phyloP scores from a whole-genome alignment of 225 moss, liverwort and hornwort genomes.

The Pseudoscleropodium purum region DNA sequence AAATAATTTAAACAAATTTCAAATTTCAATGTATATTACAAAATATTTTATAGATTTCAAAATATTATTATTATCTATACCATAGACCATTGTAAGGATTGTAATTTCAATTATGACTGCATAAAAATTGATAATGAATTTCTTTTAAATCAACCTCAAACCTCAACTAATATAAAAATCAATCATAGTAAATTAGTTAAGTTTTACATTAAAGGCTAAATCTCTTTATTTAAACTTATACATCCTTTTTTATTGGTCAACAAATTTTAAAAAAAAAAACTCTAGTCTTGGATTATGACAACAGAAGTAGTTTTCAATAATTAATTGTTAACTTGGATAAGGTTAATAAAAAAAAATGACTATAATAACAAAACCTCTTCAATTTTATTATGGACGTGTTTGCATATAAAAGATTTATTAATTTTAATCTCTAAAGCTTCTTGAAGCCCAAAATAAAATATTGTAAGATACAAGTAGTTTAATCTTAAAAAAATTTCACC shows the following conservation, averaged over 20 bases:
- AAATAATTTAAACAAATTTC: background rate
- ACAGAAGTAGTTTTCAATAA: background rate
- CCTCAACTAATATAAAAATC: background rate
- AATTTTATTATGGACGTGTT: background rate
- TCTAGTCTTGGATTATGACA: background rate
- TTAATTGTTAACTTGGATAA: background rate
- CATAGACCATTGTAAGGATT: background rate
- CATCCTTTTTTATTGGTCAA: too few species aligned
- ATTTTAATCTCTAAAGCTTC: background rate
- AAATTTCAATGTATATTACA: too few species aligned
- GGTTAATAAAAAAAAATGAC: background rate
- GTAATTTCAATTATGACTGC: background rate
- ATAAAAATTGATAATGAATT: background rate
- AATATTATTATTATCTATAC: background rate
- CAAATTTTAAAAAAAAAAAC: too few species aligned
- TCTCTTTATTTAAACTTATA: background rate
- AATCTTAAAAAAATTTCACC: background rate
- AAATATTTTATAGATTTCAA: background rate
- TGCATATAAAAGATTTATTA: background rate
- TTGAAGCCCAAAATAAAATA: background rate
- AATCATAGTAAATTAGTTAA: background rate
- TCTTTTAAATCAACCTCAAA: too few species aligned
- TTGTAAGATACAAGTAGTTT: background rate
- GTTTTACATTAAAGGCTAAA: background rate
- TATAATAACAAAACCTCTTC: background rate